Evolutionary conservation across 176 grass and related monocot genomes (phyloP).

Genomic region (Leersia perrieri): DNA sequence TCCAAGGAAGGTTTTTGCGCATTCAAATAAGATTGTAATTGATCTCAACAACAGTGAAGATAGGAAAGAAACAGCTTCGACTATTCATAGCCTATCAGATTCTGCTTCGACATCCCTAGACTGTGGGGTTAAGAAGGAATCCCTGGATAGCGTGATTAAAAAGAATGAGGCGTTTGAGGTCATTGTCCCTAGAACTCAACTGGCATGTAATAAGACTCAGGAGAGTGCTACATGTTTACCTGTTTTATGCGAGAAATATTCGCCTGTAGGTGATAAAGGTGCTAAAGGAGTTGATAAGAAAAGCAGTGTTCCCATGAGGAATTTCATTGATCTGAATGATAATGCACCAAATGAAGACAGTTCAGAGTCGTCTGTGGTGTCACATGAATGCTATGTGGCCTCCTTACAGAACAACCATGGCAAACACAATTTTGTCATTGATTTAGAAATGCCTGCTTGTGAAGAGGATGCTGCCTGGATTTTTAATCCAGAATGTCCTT

Average conservation of each 20-base stretch:
- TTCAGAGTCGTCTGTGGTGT: constrained; percentile 36
- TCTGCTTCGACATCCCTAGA: constrained; percentile 38
- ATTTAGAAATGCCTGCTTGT: constrained; percentile 50
- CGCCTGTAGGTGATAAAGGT: constrained; percentile 15
- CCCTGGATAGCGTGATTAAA: constrained; percentile 11
- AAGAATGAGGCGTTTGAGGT: constrained; percentile 29
- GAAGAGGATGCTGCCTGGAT: constrained; percentile 32
- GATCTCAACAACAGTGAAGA: constrained; percentile 33
- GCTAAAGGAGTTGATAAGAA: constrained; percentile 22
- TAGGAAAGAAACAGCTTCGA: constrained; percentile 15
- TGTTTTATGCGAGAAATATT: constrained; percentile 23
- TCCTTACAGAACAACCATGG: constrained; percentile 32
- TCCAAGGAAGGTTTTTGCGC: constrained; percentile 34
- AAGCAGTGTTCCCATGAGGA: neutral
- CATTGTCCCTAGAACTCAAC: constrained; percentile 6
- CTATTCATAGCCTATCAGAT: constrained; percentile 54
- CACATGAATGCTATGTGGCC: constrained; percentile 32
- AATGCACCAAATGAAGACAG: constrained; percentile 40
- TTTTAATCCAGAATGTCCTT: constrained; percentile 2
- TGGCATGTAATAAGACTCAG: constrained; percentile 24
- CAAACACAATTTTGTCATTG: constrained; percentile 44
- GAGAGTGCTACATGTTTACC: constrained; percentile 18
- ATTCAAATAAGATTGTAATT: constrained; percentile 34
- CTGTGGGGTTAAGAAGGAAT: constrained; percentile 28
- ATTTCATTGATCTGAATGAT: constrained; percentile 76